phyloP scores from a whole-genome alignment of 2,329 filamentous ascomycete genomes.

The Neocucurbitaria cava region DNA sequence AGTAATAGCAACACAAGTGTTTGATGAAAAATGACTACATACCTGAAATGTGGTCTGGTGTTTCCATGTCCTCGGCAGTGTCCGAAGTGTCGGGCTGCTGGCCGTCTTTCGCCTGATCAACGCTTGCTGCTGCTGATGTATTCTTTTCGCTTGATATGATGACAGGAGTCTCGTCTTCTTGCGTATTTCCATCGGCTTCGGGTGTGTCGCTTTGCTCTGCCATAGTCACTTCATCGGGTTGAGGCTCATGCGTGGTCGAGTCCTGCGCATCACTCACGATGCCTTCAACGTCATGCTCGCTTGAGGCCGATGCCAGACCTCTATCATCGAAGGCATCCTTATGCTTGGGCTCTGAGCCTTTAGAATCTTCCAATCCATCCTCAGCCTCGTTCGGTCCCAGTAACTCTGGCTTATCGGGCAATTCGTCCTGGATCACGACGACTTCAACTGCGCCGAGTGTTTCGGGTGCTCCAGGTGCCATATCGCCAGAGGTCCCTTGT shows the following conservation, averaged over 20 bases:
- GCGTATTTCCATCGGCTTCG: slow-evolving; percentile 2
- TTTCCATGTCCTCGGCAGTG: slow-evolving; percentile 7
- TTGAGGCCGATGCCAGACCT: background rate
- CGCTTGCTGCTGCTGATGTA: background rate
- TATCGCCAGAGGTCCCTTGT: background rate
- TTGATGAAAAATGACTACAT: slow-evolving; percentile 18
- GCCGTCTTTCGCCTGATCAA: slow-evolving; percentile 5
- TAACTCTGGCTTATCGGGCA: background rate
- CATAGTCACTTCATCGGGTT: background rate
- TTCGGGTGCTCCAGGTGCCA: background rate
- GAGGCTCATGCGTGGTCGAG: background rate
- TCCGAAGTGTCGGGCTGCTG: slow-evolving; percentile 6
- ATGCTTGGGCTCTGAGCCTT: background rate
- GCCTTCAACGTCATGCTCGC: background rate
- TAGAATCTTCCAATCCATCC: background rate
- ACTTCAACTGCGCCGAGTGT: background rate
- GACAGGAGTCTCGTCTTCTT: background rate
- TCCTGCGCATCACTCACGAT: background rate
- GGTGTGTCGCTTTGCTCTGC: background rate
- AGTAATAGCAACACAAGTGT: slow-evolving; percentile 6
- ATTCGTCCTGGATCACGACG: background rate
- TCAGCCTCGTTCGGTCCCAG: background rate
- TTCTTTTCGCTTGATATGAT: background rate
- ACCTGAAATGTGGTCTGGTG: slow-evolving; percentile 18
- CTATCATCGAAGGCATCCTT: background rate